Percentiles rank a stretch among this genome's conserved stretches.
phyloP scores from a whole-genome alignment of 345 rosid species.

The Barbarea vulgaris region DNA sequence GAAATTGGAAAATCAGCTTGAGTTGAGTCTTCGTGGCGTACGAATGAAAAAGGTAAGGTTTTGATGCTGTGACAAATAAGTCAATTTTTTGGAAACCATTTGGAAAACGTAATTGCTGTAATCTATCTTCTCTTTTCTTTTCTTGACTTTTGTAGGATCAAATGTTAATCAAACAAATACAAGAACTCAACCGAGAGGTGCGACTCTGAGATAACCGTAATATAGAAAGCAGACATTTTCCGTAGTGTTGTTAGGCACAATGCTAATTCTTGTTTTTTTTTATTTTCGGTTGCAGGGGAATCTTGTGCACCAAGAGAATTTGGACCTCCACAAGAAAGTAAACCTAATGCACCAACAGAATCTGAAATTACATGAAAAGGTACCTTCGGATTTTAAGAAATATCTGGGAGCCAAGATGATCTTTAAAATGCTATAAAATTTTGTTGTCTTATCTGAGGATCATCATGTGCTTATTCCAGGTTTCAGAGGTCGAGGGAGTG shows the following conservation, averaged over 20 bases:
- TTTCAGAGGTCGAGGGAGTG: conserved; percentile 58
- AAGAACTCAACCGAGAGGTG: conserved; percentile 65
- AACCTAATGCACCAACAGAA: conserved; percentile 55
- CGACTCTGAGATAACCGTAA: not conserved
- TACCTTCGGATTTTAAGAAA: conserved; percentile 22
- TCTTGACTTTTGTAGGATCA: conserved; percentile 55
- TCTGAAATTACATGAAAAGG: conserved; percentile 58
- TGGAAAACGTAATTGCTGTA: not conserved
- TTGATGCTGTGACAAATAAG: not conserved
- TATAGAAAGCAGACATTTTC: not conserved
- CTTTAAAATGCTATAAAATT: conserved; percentile 27
- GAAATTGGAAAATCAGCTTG: conserved; percentile 71
- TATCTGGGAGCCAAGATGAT: not conserved
- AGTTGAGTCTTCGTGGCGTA: conserved; percentile 63
- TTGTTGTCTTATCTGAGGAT: not conserved
- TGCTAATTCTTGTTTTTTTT: not conserved
- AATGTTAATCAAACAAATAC: conserved; percentile 54
- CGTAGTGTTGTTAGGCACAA: not conserved
- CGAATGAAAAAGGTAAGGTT: conserved; percentile 80
- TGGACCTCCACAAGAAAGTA: conserved; percentile 53
- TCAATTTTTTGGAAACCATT: not conserved
- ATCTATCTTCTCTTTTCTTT: not conserved
- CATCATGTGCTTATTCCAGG: conserved; percentile 49
- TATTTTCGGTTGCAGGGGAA: conserved; percentile 50
- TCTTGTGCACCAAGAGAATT: conserved; percentile 60